These are phyloP conservation scores for Kitagawia praeruptora DNA, from an alignment of 129 eudicot species.

Conservation along the genomic window DNA sequence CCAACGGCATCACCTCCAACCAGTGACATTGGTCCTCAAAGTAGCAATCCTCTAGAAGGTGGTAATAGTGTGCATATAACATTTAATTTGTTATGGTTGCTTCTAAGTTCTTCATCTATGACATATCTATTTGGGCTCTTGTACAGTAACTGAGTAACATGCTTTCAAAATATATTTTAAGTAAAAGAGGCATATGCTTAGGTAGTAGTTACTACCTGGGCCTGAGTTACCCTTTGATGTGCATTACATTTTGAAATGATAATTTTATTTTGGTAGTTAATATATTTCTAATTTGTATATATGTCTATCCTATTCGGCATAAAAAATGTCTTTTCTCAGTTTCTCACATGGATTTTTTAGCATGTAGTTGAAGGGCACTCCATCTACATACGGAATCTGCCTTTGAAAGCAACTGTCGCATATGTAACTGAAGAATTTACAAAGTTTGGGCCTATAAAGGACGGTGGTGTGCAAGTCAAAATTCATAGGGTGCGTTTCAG, in stretches of 20 bases:
- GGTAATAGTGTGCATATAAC: conserved; percentile 32
- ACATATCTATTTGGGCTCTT: neutral
- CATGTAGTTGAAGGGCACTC: conserved; percentile 68
- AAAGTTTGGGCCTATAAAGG: conserved; percentile 67
- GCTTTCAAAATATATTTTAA: neutral
- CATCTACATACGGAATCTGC: conserved; percentile 69
- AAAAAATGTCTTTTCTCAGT: neutral
- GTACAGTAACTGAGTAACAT: neutral
- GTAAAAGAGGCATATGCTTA: neutral
- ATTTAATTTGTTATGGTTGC: conserved; percentile 3
- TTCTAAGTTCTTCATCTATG: neutral
- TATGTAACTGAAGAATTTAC: conserved; percentile 70
- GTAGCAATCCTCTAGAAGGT: conserved; percentile 37
- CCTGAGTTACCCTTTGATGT: neutral
- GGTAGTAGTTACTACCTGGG: neutral
- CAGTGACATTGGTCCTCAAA: conserved; percentile 41
- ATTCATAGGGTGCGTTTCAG: conserved; percentile 56
- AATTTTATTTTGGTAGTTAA: neutral
- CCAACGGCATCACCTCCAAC: conserved; percentile 38
- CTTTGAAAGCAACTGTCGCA: conserved; percentile 43
- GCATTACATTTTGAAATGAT: neutral
- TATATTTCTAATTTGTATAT: conserved; percentile 10
- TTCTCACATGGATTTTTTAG: conserved; percentile 2
- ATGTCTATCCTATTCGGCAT: neutral
- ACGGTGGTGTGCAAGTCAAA: conserved; percentile 79